Evolutionary conservation across 441 rosid genomes (phyloP).

Genomic region (Populus hybrid): DNA sequence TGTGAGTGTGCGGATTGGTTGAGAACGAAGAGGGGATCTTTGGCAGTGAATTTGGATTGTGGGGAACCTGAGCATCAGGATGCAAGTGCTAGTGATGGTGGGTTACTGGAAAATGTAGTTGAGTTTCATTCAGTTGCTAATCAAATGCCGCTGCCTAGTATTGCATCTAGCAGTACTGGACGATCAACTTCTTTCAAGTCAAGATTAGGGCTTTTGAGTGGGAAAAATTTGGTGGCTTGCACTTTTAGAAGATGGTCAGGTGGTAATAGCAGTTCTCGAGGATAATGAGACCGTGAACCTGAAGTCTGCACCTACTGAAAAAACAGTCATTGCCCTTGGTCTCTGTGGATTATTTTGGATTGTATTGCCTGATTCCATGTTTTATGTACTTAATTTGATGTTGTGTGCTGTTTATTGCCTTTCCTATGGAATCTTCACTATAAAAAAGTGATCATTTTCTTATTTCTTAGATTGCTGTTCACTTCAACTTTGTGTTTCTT

Average conservation of each 20-base stretch:
- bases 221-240: slow-evolving; percentile 59
- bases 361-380: slow-evolving; percentile 25
- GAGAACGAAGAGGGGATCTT: slow-evolving; percentile 45
- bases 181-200: slow-evolving; percentile 52
- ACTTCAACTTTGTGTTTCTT: slow-evolving; percentile 12
- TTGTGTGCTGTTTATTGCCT: slow-evolving; percentile 35
- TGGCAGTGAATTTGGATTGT: slow-evolving; percentile 59
- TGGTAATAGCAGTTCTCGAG: slow-evolving; percentile 42
- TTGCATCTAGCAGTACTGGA: slow-evolving; percentile 41
- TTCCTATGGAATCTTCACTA: slow-evolving; percentile 32
- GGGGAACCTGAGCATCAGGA: slow-evolving; percentile 50
- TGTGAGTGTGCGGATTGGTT: slow-evolving; percentile 50
- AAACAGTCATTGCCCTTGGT: slow-evolving; percentile 13
- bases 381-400: slow-evolving; percentile 33
- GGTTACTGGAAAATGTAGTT: slow-evolving; percentile 45
- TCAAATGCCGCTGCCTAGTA: slow-evolving; percentile 28
- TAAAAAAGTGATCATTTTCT: slow-evolving; percentile 18
- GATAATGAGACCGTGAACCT: slow-evolving; percentile 22
- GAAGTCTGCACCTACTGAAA: slow-evolving; percentile 15
- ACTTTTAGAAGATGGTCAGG: slow-evolving; percentile 59
- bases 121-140: slow-evolving; percentile 37
- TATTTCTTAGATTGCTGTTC: slow-evolving; percentile 1
- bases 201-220: slow-evolving; percentile 51
- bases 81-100: slow-evolving; percentile 55
- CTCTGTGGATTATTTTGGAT: slow-evolving; percentile 25